These are phyloP conservation scores for Auriculariales sp. DNA, from an alignment of 768 basidiomycete genomes.

Conservation along the genomic window DNA sequence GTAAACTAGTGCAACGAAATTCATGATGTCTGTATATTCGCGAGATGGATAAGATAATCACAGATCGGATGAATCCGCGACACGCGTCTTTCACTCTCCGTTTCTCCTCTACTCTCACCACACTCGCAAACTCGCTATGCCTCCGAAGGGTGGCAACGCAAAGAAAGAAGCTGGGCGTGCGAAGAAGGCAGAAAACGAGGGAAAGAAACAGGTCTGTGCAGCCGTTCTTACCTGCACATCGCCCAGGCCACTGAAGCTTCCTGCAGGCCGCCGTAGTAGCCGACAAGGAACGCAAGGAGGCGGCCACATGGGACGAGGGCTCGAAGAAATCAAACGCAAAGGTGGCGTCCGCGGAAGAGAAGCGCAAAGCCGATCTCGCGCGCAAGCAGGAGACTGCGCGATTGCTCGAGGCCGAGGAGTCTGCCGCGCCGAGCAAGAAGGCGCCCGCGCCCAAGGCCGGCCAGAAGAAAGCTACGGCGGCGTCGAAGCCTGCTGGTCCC, in stretches of 20 bases:
- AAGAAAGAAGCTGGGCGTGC: conserved; percentile 87
- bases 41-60: too few species aligned
- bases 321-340: conserved; percentile 47
- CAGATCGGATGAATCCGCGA: too few species aligned
- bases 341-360: conserved; percentile 65
- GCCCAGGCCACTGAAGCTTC: too few species aligned
- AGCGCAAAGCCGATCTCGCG: conserved; percentile 64
- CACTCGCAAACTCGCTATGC: too few species aligned
- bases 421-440: conserved; percentile 36
- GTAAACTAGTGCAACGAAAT: too few species aligned
- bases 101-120: too few species aligned
- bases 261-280: conserved; percentile 39
- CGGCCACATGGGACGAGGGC: conserved; percentile 50
- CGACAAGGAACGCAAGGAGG: conserved; percentile 59
- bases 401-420: conserved; percentile 81
- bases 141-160: conserved; percentile 75
- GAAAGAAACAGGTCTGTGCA: too few species aligned
- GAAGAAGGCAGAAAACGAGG: conserved; percentile 85
- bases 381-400: conserved; percentile 79
- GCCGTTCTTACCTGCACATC: too few species aligned
- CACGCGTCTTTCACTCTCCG: too few species aligned
- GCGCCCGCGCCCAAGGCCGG: conserved; percentile 53
- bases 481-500: conserved; percentile 57
- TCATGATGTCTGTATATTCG: too few species aligned
- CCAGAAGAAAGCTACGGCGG: conserved; percentile 39